Evolutionary conservation across 345 rosid species (phyloP).

Genomic region (Carallia pectinifolia): DNA sequence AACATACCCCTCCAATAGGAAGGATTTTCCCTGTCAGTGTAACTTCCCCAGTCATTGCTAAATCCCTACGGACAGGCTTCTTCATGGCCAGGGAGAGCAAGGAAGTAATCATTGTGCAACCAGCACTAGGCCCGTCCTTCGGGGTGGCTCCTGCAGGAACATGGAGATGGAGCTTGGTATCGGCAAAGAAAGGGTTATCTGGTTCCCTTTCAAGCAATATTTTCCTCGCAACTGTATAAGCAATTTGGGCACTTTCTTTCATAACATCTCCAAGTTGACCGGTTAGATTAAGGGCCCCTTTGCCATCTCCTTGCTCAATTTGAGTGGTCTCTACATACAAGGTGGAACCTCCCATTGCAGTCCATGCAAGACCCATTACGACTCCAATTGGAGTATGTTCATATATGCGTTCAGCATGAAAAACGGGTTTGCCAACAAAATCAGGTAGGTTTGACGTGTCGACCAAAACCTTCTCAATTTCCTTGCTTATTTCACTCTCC

Average conservation of each 20-base stretch:
- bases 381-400: slow-evolving; percentile 90
- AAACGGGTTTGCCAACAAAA: slow-evolving; percentile 92
- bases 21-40: slow-evolving; percentile 86
- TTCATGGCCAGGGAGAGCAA: slow-evolving; percentile 82
- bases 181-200: slow-evolving; percentile 67
- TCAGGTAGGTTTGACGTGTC: slow-evolving; percentile 64
- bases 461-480: slow-evolving; percentile 59
- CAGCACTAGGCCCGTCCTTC: slow-evolving; percentile 98
- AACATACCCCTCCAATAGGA: slow-evolving; percentile 94
- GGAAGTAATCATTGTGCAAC: slow-evolving; percentile 99
- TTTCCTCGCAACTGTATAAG: slow-evolving; percentile 82
- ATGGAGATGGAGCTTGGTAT: slow-evolving; percentile 91
- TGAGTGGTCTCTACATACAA: slow-evolving; percentile 86
- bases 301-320: slow-evolving; percentile 87
- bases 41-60: slow-evolving; percentile 98
- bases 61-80: slow-evolving; percentile 68
- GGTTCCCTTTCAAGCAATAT: slow-evolving; percentile 69
- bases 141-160: slow-evolving; percentile 99
- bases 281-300: slow-evolving; percentile 73
- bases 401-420: slow-evolving; percentile 93
- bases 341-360: slow-evolving; percentile 99
- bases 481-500: slow-evolving; percentile 35
- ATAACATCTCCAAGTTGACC: slow-evolving; percentile 98
- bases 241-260: slow-evolving; percentile 98
- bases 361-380: slow-evolving; percentile 99